Base-by-base conservation (phyloP, 2,329 filamentous ascomycete species). In the Exophiala dermatitidis region DNA sequence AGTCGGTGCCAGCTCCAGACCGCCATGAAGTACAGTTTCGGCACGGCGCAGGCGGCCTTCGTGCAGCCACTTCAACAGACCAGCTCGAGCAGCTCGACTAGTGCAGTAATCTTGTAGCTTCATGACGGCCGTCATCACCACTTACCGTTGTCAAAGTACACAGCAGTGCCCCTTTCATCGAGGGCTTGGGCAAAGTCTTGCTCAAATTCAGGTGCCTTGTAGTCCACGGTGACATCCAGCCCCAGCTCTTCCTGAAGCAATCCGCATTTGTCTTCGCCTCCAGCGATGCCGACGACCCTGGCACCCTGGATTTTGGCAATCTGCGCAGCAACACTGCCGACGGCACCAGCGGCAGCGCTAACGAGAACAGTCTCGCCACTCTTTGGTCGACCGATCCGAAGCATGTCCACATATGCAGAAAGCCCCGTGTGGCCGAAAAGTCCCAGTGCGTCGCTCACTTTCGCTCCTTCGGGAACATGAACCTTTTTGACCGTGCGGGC, bases 351-450 rank as follows among this genome's bases (percentile, higher is more conserved):
- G 1, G 86, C 86, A 5, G 85, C 86, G 10, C 81, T 85, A 0
- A 90, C 83, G 4, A 90, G 84, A 1, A 90, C 85, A 2, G 84
- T 82, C 59, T 90, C 84, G 3, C 85, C 85, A 1, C 77, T 68
- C 67, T 83, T 81, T 33, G 84, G 79, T 51, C 84, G 71, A 1
- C 80, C 86, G 46, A 90, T 78, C 52, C 84, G 77, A 28, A 79
- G 67, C 65, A 90, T 79, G 19, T 86, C 86, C 59, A 86, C 85
- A 71, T 87, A 90, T 2, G 86, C 86, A 0, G 86, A 89, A 58
- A 89, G 62, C 2, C 84, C 84, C 7, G 56, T 56, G 5, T 6
- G 3, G 3, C 56, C 56, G 9, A 59, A 36, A 7, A 50, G 53
- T 8, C 56, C 50, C 5, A 59, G 26, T 12, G 86, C 90, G 62